Base-by-base conservation (phyloP, 306 rosid genomes). In the Vigna reflexopilosa region DNA sequence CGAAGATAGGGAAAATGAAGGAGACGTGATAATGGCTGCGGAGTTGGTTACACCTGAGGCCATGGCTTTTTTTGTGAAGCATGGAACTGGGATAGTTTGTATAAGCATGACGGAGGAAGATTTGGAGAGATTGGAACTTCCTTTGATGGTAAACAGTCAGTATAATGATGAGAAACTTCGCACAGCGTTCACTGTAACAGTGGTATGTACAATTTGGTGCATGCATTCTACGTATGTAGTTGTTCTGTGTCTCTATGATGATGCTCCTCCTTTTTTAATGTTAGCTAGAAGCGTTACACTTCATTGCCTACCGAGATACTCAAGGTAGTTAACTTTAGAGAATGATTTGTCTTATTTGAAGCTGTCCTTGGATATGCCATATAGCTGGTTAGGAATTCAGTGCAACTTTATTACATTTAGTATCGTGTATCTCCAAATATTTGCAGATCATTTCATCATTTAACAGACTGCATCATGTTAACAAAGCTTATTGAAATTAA, bases 1-100 rank as follows among this genome's bases (percentile, higher is more conserved):
- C 7, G 98, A 93, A 84, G 94, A 91, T 50, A 89, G 98, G 82
- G 97, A 93, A 84, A 93, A 93, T 78, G 98, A 93, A 83, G 98
- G 98, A 77, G 98, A 93, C 84, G 62, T 93, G 17, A 88, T 93
- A 66, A 93, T 93, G 96, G 94, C 97, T 10, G 97, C 98, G 11
- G 66, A 89, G 80, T 34, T 91, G 80, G 97, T 85, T 36, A 93
- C 98, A 17, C 91, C 98, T 42, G 97, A 93, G 83, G 97, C 98
- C 72, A 91, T 93, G 98, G 98, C 98, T 76, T 93, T 93, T 76
- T 87, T 93, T 81, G 98, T 93, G 56, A 93, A 78, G 87, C 87
- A 93, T 66, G 96, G 98, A 79, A 93, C 96, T 58, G 98, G 98
- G 38, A 93, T 93, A 74, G 90, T 93, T 58, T 93, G 96, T 48